A percentile compares a stretch with the other conserved stretches of the same genome.
phyloP scores from a whole-genome alignment of 441 rosid genomes.

The Erodium moschatum region DNA sequence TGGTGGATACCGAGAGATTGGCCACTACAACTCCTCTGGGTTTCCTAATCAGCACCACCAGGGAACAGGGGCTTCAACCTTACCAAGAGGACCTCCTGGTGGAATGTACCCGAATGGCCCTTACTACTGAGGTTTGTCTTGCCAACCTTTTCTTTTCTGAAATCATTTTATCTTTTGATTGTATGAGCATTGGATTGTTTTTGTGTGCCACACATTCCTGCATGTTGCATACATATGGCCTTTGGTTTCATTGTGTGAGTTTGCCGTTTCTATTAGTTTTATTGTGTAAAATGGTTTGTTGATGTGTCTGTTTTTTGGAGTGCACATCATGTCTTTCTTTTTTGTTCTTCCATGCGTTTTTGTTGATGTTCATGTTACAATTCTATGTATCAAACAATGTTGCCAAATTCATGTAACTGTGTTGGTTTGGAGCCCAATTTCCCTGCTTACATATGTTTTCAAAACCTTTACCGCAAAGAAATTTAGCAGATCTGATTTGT shows the following conservation, averaged over 20 bases:
- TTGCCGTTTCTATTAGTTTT: not conserved
- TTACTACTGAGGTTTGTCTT: conserved; percentile 50
- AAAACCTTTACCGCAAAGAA: no score
- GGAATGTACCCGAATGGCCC: conserved; percentile 74
- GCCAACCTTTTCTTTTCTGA: not conserved
- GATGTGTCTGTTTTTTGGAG: no score
- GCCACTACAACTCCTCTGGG: conserved; percentile 47
- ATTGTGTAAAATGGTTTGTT: no score
- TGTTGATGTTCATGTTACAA: no score
- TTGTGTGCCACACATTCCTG: not conserved
- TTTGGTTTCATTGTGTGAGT: not conserved
- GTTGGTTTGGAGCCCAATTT: no score
- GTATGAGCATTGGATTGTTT: not conserved
- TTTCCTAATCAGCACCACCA: conserved; percentile 60
- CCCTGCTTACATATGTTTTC: no score
- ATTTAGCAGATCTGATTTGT: no score
- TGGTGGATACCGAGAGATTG: conserved; percentile 58
- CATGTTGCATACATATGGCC: not conserved
- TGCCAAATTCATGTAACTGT: no score
- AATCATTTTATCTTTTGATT: not conserved
- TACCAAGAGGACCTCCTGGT: conserved; percentile 69
- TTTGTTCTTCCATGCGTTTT: no score
- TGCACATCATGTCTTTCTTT: no score
- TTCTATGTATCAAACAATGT: no score
- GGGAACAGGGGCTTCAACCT: conserved; percentile 43